Conservation (phyloP, 495 filamentous ascomycete species). For the Geoglossum glabrum region DNA sequence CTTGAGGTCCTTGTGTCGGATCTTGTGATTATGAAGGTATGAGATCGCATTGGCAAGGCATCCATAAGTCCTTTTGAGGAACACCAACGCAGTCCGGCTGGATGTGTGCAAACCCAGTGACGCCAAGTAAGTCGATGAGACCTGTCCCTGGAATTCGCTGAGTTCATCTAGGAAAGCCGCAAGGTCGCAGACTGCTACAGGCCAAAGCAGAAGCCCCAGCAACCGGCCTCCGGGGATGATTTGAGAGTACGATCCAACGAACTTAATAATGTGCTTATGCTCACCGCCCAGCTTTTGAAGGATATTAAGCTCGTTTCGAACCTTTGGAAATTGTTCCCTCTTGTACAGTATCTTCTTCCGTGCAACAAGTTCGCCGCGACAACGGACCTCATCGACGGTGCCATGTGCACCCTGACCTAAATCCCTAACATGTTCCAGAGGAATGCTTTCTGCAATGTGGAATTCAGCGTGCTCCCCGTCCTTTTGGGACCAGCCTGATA, state of each 20-base stretch:
- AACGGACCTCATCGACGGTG: too few relatives aligned
- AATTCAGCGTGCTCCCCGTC: too few relatives aligned
- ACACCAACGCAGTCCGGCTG: background rate
- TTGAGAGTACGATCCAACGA: background rate
- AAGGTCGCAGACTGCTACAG: background rate
- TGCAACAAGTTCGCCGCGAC: too few relatives aligned
- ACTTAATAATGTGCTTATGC: background rate
- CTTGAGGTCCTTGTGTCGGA: conserved; percentile 25
- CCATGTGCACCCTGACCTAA: too few relatives aligned
- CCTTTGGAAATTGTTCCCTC: too few relatives aligned
- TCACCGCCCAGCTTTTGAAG: background rate
- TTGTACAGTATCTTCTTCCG: too few relatives aligned
- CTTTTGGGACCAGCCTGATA: too few relatives aligned
- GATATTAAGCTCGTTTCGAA: background rate
- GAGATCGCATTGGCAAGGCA: conserved; percentile 21
- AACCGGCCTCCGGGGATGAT: background rate
- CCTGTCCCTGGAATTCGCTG: background rate
- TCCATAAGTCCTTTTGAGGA: conserved; percentile 4
- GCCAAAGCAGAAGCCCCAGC: background rate
- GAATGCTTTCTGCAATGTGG: too few relatives aligned
- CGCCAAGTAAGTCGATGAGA: background rate
- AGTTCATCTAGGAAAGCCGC: background rate
- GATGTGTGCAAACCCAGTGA: too few relatives aligned
- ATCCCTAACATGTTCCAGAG: too few relatives aligned
- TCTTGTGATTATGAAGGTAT: conserved; percentile 20